phyloP scores from a whole-genome alignment of 176 grass and related monocot genomes.

The Zea mays region Zm-B73-REFERENCE-NAM-5.0 NC_050097.1:210218501-210219000 shows the following conservation, averaged over 20 bases:
- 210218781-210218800: not conserved
- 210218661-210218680: constrained; percentile 66
- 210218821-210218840: constrained; percentile 82
- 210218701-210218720: constrained; percentile 17
- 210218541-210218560: constrained; percentile 16
- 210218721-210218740: constrained; percentile 20
- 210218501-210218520: constrained; percentile 55
- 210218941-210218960: constrained; percentile 75
- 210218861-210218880: constrained; percentile 78
- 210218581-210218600: constrained; percentile 82
- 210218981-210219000: constrained; percentile 42
- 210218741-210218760: constrained; percentile 8
- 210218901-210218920: constrained; percentile 77
- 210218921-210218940: constrained; percentile 94
- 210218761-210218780: not conserved
- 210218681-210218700: constrained; percentile 7
- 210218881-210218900: constrained; percentile 92
- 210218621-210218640: constrained; percentile 90
- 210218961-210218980: constrained; percentile 90
- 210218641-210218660: constrained; percentile 80
- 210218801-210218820: constrained; percentile 15
- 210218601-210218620: constrained; percentile 94
- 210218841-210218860: constrained; percentile 88
- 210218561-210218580: constrained; percentile 38
- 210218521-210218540: constrained; percentile 42